phyloP scores from a whole-genome alignment of 495 filamentous ascomycete genomes.

The Penicillium paxilli region DNA sequence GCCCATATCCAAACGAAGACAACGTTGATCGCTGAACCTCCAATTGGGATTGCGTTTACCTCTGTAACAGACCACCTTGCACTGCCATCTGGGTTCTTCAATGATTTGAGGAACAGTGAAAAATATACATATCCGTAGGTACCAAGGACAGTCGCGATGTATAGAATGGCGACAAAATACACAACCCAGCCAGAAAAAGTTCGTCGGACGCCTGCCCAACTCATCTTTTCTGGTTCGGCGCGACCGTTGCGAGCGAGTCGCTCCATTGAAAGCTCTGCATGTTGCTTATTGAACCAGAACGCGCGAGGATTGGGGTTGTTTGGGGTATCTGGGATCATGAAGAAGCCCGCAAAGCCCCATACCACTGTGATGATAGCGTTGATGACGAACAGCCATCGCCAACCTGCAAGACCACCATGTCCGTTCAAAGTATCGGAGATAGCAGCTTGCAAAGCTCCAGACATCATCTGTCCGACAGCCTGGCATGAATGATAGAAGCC shows the following conservation, averaged over 20 bases:
- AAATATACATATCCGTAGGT: conserved; percentile 36
- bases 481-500: conserved; percentile 42
- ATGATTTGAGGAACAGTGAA: conserved; percentile 28
- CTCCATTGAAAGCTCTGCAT: conserved; percentile 29
- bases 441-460: conserved; percentile 33
- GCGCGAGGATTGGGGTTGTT: conserved; percentile 32
- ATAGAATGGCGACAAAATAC: conserved; percentile 29
- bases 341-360: conserved; percentile 59
- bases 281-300: conserved; percentile 31
- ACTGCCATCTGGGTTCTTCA: conserved; percentile 27
- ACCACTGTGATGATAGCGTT: conserved; percentile 49
- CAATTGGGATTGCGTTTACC: conserved; percentile 34
- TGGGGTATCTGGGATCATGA: conserved; percentile 56
- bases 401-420: conserved; percentile 57
- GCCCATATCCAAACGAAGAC: conserved; percentile 38
- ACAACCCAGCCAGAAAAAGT: conserved; percentile 34
- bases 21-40: conserved; percentile 34
- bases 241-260: conserved; percentile 31
- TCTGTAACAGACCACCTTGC: conserved; percentile 23
- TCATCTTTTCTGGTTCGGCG: conserved; percentile 32
- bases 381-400: conserved; percentile 68
- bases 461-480: conserved; percentile 36
- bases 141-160: conserved; percentile 30
- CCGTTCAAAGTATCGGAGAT: conserved; percentile 51
- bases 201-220: conserved; percentile 26